Base-by-base conservation (phyloP, 768 basidiomycete genomes). In the Lepiota subincarnata region DNA sequence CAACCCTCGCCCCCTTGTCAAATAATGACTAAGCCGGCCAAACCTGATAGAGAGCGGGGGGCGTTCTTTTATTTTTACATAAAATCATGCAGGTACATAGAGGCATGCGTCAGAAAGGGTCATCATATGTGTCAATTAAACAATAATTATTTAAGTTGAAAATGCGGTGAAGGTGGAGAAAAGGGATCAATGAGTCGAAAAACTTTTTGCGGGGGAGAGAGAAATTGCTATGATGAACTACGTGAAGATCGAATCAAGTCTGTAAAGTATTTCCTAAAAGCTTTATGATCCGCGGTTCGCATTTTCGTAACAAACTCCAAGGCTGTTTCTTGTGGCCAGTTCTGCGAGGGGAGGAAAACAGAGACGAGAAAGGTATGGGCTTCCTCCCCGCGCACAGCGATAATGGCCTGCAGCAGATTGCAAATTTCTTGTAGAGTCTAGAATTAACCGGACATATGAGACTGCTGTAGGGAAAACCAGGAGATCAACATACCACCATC, bases 371-470 rank as follows among this genome's bases (percentile, higher is more conserved):
- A 96, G 49, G 86, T 80, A 65, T 87, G 82, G 0, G 88, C 88
- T 72, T 98, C 96, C 46, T 80, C 69, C 0, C 90, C 90, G 57
- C 97, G 75, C 11, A 82, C 84, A 64, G 83, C 85, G 59, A 82
- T 80, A 6, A 96, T 78, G 0, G 80, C 75, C 64, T 97, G 91
- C 37, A 98, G 72, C 43, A 98, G 78, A 61, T 82, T 85, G 42
- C 89, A 88, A 50, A 98, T 87, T 66, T 99, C 97, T 59, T 89
- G 82, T 18, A 98, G 73, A 49, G 95, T 87, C 94, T 98, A 61
- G 47, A 14, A 34, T 6, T 47, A 42, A 18, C 38, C 11, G 14
- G 34, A 51, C n/a, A 28, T 16, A 52, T 45, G 48, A 28, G 57
- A 2, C 39, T 18, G 16, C 41, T 6, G 38, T 22, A 13, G n/a